phyloP scores from a whole-genome alignment of 768 basidiomycete genomes.

The Lentinula aciculospora region DNA sequence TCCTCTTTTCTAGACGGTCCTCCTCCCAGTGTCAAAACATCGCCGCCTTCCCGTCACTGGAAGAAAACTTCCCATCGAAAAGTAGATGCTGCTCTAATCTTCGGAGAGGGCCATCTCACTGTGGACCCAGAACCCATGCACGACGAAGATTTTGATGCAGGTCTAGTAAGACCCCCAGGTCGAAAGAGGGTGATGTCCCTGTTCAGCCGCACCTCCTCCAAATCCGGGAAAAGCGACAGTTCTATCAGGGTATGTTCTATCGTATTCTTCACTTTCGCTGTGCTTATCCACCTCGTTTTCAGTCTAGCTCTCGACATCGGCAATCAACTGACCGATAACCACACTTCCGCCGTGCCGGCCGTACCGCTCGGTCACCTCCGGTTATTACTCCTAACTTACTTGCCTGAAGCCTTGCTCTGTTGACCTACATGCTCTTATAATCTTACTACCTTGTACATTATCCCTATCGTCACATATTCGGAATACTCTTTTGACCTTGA shows the following conservation, averaged over 20 bases:
- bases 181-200: slow-evolving; percentile 23
- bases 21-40: not conserved
- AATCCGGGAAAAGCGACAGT: not conserved
- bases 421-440: slow-evolving; percentile 1
- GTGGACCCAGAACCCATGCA: slow-evolving; percentile 37
- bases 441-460: not conserved
- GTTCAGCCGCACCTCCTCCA: slow-evolving; percentile 13
- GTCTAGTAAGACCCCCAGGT: slow-evolving; percentile 15
- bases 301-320: not conserved
- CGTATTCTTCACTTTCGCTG: no score
- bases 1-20: not conserved
- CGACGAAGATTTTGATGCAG: slow-evolving; percentile 10
- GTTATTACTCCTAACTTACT: not conserved
- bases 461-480: not conserved
- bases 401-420: not conserved
- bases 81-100: slow-evolving; percentile 16
- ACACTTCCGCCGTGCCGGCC: no score
- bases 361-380: not conserved
- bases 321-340: slow-evolving; percentile 37
- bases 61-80: slow-evolving; percentile 24
- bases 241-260: not conserved
- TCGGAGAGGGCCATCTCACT: slow-evolving; percentile 27
- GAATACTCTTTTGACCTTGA: slow-evolving; percentile 10
- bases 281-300: not conserved
- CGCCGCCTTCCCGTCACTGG: slow-evolving; percentile 15